phyloP scores from a whole-genome alignment of 768 basidiomycete species.

The Nidula microcarpa region DNA sequence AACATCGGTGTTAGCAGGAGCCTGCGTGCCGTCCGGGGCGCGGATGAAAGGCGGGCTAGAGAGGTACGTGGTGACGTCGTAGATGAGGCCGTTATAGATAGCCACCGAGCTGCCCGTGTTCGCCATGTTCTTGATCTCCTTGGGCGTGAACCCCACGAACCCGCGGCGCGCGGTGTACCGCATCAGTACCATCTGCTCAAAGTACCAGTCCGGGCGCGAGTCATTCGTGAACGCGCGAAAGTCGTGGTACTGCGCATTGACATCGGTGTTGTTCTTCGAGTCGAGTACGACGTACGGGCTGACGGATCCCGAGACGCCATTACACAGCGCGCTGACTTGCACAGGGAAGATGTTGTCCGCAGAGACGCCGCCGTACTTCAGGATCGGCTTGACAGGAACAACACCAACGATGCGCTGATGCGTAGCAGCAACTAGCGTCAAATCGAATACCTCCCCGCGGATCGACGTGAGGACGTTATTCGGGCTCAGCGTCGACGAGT shows the following conservation, averaged over 20 bases:
- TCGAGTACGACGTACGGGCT: conserved; percentile 81
- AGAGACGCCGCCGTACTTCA: conserved; percentile 80
- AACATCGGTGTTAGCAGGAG: conserved; percentile 35
- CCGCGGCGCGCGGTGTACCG: conserved; percentile 87
- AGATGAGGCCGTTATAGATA: conserved; percentile 85
- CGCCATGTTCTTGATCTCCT: conserved; percentile 71
- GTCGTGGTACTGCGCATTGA: conserved; percentile 87
- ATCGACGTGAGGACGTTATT: conserved; percentile 80
- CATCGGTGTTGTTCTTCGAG: conserved; percentile 72
- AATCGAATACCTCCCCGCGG: conserved; percentile 93
- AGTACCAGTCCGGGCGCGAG: conserved; percentile 97
- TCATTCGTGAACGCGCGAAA: conserved; percentile 90
- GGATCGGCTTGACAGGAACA: conserved; percentile 67
- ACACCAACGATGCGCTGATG: conserved; percentile 72
- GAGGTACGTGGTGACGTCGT: conserved; percentile 84
- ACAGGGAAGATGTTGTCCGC: conserved; percentile 88
- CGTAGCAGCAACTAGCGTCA: conserved; percentile 60
- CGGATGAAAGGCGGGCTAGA: conserved; percentile 57
- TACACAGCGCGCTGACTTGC: conserved; percentile 93
- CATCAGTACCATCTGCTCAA: conserved; percentile 90
- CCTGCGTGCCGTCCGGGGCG: conserved; percentile 43
- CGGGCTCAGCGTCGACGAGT: conserved; percentile 58
- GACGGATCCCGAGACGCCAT: conserved; percentile 76
- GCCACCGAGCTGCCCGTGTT: conserved; percentile 61
- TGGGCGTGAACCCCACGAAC: conserved; percentile 80